phyloP scores from a whole-genome alignment of 2,329 filamentous ascomycete genomes.

The Ophiosphaerella korrae region DNA sequence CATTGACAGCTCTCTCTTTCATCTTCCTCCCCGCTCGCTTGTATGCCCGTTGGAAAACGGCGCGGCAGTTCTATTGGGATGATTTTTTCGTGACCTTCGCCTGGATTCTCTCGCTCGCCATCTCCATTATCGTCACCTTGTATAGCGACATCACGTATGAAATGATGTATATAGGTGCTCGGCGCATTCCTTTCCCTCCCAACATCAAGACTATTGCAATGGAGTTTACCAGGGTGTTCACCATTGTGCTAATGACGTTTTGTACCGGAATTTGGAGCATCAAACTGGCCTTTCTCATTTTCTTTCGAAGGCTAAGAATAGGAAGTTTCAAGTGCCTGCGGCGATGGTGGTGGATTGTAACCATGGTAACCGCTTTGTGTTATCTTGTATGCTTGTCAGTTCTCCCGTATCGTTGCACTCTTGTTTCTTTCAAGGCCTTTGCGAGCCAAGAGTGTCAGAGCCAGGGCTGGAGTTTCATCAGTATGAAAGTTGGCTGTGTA shows the following conservation, averaged over 20 bases:
- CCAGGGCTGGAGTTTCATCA: slow-evolving; percentile 7
- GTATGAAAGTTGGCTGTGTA: slow-evolving; percentile 12
- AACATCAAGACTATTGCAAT: slow-evolving; percentile 10
- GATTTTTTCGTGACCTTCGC: slow-evolving; percentile 13
- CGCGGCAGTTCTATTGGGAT: slow-evolving; percentile 15
- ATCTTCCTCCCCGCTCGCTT: slow-evolving; percentile 8
- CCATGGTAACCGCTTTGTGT: neutral
- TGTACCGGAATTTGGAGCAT: slow-evolving; percentile 18
- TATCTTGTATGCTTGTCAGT: slow-evolving; percentile 9
- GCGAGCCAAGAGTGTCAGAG: slow-evolving; percentile 6
- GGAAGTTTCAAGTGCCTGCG: neutral
- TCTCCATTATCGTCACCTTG: slow-evolving; percentile 1
- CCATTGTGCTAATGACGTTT: slow-evolving; percentile 12
- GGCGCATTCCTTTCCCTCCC: neutral
- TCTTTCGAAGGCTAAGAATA: slow-evolving; percentile 14
- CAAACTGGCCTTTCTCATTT: slow-evolving; percentile 19
- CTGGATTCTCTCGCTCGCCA: slow-evolving; percentile 11
- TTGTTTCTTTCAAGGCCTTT: slow-evolving; percentile 2
- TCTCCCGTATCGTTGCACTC: slow-evolving; percentile 15
- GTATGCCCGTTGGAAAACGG: slow-evolving; percentile 8
- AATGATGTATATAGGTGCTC: slow-evolving; percentile 7
- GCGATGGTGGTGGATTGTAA: slow-evolving; percentile 11
- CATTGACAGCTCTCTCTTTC: slow-evolving; percentile 1
- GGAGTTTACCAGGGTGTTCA: slow-evolving; percentile 9
- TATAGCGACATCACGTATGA: slow-evolving; percentile 7